Conservation (phyloP, 2,329 filamentous ascomycete species). For the Aspergillus ochraceus region DNA sequence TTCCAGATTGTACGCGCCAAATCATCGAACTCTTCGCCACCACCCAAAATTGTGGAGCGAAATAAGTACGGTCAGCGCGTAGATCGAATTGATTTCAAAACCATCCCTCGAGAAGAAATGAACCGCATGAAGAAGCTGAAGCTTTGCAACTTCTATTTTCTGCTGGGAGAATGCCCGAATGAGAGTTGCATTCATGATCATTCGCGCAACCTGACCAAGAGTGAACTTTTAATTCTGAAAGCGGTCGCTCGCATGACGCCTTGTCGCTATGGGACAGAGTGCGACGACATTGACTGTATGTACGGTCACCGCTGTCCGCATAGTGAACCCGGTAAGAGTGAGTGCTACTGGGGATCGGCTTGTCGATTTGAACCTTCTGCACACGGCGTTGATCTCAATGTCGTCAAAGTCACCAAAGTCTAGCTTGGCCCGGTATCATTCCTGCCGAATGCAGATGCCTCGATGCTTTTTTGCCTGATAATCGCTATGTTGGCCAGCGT, state of each 20-base stretch:
- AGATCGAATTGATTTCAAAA: conserved; percentile 53
- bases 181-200: conserved; percentile 57
- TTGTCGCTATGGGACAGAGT: conserved; percentile 58
- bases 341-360: conserved; percentile 57
- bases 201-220: conserved; percentile 53
- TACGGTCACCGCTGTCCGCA: conserved; percentile 65
- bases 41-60: conserved; percentile 48
- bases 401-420: conserved; percentile 54
- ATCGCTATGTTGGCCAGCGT: not conserved
- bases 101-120: conserved; percentile 56
- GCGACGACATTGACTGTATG: conserved; percentile 61
- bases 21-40: conserved; percentile 21
- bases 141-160: conserved; percentile 62
- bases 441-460: not conserved
- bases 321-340: conserved; percentile 51
- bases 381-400: conserved; percentile 58
- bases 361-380: conserved; percentile 60
- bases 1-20: conserved; percentile 42
- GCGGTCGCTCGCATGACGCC: conserved; percentile 64
- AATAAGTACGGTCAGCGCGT: conserved; percentile 62
- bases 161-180: conserved; percentile 59
- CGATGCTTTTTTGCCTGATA: no score
- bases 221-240: conserved; percentile 55
- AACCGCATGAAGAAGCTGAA: conserved; percentile 63
- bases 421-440: conserved; percentile 18